Base-by-base conservation (phyloP, 1,284 basidiomycete species). In the Sphagnurus paluster region DNA sequence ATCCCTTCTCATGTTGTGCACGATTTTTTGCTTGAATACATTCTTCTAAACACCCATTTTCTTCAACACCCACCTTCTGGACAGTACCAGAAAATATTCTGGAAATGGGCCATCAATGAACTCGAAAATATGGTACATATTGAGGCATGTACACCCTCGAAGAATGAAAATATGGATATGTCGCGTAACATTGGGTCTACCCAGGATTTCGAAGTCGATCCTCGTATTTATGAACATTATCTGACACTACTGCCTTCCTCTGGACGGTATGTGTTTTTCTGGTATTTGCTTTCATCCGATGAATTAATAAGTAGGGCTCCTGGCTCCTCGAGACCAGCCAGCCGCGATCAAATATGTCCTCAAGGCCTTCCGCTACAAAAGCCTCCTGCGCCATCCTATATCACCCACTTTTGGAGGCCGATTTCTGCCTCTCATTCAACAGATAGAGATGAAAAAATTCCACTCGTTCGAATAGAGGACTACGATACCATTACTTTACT, bases 91-190 rank as follows among this genome's bases (percentile, higher is more conserved):
- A 66, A 67, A 39, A 49, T 60, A 1, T 88, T 88, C 58, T 90
- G 85, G 85, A 90, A 88, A 65, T 83, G 80, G 77, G 70, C 69
- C 0, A 75, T 89, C 17, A 57, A 62, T 21, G 61, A 69, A 25
- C 64, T 90, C 17, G 87, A 89, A 61, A 57, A 53, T 5, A 44
- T 69, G 39, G 39, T 62, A 11, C 50, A 53, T 20, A 61, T 64
- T 14, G 74, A 79, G 69, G 77, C 71, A 69, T 49, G 68, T 55
- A 30, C 40, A 30, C 33, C 39, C 17, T n/a, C n/a, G 42, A 44
- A 30, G 17, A 37, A n/a, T 38, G 21, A 4, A 28, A 20, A 3
- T 23, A 17, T 37, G n/a, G 9, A 11, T 33, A n/a, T 11, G 30
- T 17, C 26, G 39, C 21, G 23, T 25, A 21, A 44, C 26, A 32